These are phyloP conservation scores for Entelexis sorbosivorans DNA, from an alignment of 1,139 yeast genomes.

Conservation along the genomic window DNA sequence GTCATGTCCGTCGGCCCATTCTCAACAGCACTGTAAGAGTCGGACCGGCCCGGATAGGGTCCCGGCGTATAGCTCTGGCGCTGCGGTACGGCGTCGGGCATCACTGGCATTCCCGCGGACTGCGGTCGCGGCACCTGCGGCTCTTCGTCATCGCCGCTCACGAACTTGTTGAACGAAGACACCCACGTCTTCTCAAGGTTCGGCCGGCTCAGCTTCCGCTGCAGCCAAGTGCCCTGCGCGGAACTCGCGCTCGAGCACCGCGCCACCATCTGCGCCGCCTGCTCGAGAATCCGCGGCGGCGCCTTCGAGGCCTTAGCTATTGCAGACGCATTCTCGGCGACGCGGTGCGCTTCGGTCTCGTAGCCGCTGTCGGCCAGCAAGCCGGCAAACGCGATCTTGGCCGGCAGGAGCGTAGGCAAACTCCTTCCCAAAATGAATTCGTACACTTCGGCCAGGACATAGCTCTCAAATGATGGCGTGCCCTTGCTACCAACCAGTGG, in stretches of 20 bases:
- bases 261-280: conserved; percentile 12
- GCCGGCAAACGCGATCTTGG: conserved; percentile 53
- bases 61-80: conserved; percentile 17
- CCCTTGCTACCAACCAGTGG: conserved; percentile 21
- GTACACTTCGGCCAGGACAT: conserved; percentile 58
- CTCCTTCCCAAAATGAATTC: conserved; percentile 41
- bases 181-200: conserved; percentile 82
- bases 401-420: conserved; percentile 42
- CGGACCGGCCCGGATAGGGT: conserved; percentile 7
- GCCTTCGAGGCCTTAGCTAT: conserved; percentile 14
- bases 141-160: conserved; percentile 60
- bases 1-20: not conserved
- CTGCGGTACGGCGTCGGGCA: conserved; percentile 1
- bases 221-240: conserved; percentile 42
- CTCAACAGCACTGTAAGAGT: not conserved
- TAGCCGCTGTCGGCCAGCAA: conserved; percentile 54
- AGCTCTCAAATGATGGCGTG: conserved; percentile 29
- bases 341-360: conserved; percentile 46
- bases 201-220: conserved; percentile 57
- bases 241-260: conserved; percentile 27
- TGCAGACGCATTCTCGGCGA: conserved; percentile 38
- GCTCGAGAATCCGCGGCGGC: conserved; percentile 17
- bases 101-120: not conserved
- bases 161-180: conserved; percentile 67
- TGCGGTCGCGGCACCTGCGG: conserved; percentile 1